Conservation (phyloP, 2,329 filamentous ascomycete genomes). For the Coniochaeta hoffmannii region DNA sequence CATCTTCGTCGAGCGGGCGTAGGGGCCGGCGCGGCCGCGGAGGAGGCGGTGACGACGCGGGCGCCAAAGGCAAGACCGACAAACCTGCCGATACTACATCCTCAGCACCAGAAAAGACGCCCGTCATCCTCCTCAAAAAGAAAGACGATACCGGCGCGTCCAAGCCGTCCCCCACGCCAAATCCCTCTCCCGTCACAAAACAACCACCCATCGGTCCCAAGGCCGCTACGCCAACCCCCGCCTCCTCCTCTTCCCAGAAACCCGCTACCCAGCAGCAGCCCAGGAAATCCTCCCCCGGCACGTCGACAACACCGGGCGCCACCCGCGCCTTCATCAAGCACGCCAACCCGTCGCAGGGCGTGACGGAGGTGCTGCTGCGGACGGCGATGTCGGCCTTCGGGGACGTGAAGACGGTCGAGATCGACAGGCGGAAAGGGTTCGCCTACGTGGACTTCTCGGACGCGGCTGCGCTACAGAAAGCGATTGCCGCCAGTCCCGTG, state of each 20-base stretch:
- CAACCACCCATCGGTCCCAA: conserved; percentile 22
- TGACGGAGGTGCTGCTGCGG: conserved; percentile 74
- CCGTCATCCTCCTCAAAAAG: conserved; percentile 31
- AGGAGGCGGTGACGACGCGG: conserved; percentile 13
- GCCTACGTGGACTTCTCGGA: conserved; percentile 87
- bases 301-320: conserved; percentile 9
- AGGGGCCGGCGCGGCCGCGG: conserved; percentile 6
- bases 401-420: conserved; percentile 70
- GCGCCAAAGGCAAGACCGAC: conserved; percentile 15
- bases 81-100: conserved; percentile 18
- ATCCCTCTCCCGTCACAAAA: conserved; percentile 14
- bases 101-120: conserved; percentile 19
- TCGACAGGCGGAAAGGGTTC: conserved; percentile 91
- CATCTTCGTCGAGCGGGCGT: not conserved
- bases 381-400: conserved; percentile 70
- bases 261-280: conserved; percentile 7
- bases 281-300: conserved; percentile 14
- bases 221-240: conserved; percentile 10
- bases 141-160: conserved; percentile 18
- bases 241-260: not conserved
- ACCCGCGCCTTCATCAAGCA: conserved; percentile 71
- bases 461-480: conserved; percentile 64
- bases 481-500: conserved; percentile 74
- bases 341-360: conserved; percentile 82
- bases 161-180: not conserved